Evolutionary conservation across 1,284 basidiomycete species (phyloP), one percentile per base, ranked within the genome.

Genomic region (Boletus albobrunnescens): DNA sequence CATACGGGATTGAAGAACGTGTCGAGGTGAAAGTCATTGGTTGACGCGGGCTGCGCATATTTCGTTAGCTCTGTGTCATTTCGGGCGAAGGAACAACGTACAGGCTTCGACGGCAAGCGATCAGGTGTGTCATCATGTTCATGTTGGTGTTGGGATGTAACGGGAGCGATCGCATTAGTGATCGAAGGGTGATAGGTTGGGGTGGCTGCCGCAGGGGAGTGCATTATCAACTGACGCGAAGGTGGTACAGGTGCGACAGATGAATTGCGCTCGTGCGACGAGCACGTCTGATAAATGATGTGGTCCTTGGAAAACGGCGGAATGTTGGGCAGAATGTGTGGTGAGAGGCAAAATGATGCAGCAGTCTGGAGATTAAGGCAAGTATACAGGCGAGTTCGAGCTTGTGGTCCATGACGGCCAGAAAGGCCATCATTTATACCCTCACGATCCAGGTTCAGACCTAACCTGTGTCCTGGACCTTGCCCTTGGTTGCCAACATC

Each of bases 1-100:
- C 60, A 54, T 6, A 57, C 30, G 2, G 55, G 58, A 12, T 55
- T 60, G 50, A 64, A 54, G 38, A 54, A 46, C 3, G 55, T 58
- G 22, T 53, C 51, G 2, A 51, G 40, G 28, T 61, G 3, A 31
- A 59, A 63, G 14, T 61, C 61, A 0, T n/a, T 14, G 35, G 46
- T 46, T 6, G n/a, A 22, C 10, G 1, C 7, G 9, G 37, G 17
- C 45, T 51, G 20, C 0, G 11, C 6, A 5, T 30, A 23, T 16
- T 26, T 44, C 20, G 28, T 50, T 23, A 38, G 16, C 3, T 8
- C 1, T 20, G 12, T 1, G 6, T 17, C 9, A 8, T 28, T 12
- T 16, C 4, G 28, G 22, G 19, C 4, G 12, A 6, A 27, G 9
- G n/a, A 27, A 13, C 1, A 1, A 35, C 47, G 4, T 36, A 56